Evolutionary conservation across 768 basidiomycete species (phyloP), one percentile per base, ranked within the genome.

Genomic region (Serendipita vermifera): DNA sequence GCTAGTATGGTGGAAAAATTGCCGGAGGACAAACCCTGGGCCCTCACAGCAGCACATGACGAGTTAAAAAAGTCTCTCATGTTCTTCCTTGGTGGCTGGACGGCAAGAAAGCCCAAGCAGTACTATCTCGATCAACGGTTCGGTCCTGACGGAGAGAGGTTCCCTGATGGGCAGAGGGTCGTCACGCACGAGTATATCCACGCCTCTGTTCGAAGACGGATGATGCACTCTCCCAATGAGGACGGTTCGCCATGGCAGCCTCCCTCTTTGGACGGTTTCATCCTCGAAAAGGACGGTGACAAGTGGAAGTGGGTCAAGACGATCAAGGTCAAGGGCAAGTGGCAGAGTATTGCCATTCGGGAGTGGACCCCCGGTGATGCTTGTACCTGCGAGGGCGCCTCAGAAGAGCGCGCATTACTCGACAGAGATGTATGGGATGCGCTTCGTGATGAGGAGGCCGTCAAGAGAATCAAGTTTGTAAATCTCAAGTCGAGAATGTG

Each of bases 61-160:
- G 46, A 51, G 27, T n/a, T n/a, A n/a, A 7, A 20, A 15, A 4
- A 20, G 1, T 5, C 46, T 9, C 32, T 15, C 22, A 51, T 27
- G 17, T 51, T 51, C 46, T 27, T 27, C 24, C 27, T 51, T 51
- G 46, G 46, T 27, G 46, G 46, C 1, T n/a, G 15, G 17, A 22
- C n/a, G 17, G 5, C 17, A 9, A 22, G 46, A 22, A 51, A 22
- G 26, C 46, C 46, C 11, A 31, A 31, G 26, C 46, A 51, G 32
- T 51, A 51, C 24, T 51, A 22, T n/a, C 29, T 51, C 22, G 46
- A 51, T 7, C 20, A 51, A n/a, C n/a, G n/a, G n/a, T n/a, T n/a
- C n/a, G n/a, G n/a, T n/a, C n/a, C n/a, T n/a, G n/a, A n/a, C n/a
- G n/a, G n/a, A n/a, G n/a, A n/a, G n/a, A n/a, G n/a, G n/a, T n/a